These are phyloP conservation scores for Citrus hindsii DNA, from an alignment of 345 rosid genomes.

Conservation along the genomic window DNA sequence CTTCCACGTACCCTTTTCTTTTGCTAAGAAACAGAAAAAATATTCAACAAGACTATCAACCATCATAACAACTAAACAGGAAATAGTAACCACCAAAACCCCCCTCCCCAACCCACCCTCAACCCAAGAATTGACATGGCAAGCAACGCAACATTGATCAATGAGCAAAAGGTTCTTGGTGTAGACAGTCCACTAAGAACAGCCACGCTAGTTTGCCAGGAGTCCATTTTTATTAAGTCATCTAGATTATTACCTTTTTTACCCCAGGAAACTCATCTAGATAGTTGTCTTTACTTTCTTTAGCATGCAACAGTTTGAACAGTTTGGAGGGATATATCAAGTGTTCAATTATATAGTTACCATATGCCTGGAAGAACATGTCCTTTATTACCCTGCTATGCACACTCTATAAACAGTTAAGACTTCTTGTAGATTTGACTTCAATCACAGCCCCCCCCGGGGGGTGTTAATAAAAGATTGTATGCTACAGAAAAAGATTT, in stretches of 20 bases:
- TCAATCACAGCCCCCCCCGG: not conserved
- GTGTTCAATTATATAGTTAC: not conserved
- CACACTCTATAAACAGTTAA: not conserved
- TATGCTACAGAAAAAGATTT: too few relatives aligned
- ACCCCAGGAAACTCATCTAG: not conserved
- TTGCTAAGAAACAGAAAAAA: not conserved
- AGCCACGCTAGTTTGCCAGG: not conserved
- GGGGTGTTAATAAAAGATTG: too few relatives aligned
- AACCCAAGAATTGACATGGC: not conserved
- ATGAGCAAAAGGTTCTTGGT: not conserved
- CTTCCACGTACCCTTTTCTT: not conserved
- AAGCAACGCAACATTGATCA: not conserved
- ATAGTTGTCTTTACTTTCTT: not conserved
- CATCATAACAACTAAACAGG: too few relatives aligned
- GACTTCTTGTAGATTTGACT: not conserved
- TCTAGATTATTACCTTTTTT: too few relatives aligned
- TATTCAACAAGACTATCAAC: not conserved
- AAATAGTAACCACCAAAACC: not conserved
- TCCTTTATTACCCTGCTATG: not conserved
- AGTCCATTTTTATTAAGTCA: too few relatives aligned
- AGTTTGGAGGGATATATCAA: not conserved
- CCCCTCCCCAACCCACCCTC: not conserved
- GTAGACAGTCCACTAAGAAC: not conserved
- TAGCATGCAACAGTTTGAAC: not conserved
- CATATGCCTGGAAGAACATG: not conserved